Percentiles rank a stretch among this genome's conserved stretches.
Evolutionary conservation across 2,329 filamentous ascomycete genomes (phyloP).

Genomic region (Bisporella sp.): DNA sequence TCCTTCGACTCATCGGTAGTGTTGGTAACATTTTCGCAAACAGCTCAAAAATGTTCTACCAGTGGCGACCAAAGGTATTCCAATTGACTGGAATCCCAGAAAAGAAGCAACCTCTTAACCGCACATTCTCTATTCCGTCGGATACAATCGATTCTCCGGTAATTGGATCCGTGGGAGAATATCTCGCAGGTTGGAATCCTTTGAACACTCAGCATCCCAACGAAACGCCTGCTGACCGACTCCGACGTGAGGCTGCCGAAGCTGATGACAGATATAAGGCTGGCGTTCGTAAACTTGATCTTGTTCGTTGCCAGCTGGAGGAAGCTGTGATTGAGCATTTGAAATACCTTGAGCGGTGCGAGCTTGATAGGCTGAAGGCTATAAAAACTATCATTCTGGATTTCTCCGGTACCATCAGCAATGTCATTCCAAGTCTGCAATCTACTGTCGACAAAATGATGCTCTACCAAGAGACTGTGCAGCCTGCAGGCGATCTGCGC

Average conservation of each 20-base stretch:
- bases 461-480: constrained; percentile 98
- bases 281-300: constrained; percentile 77
- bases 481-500: constrained; percentile 80
- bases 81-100: constrained; percentile 81
- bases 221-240: constrained; percentile 79
- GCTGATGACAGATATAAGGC: constrained; percentile 91
- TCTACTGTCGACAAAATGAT: constrained; percentile 98
- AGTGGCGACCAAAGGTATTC: constrained; percentile 92
- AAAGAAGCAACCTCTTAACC: constrained; percentile 67
- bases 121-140: constrained; percentile 67
- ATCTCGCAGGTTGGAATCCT: constrained; percentile 87
- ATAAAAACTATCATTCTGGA: constrained; percentile 98
- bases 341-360: constrained; percentile 94
- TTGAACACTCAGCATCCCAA: constrained; percentile 87
- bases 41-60: constrained; percentile 94
- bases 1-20: constrained; percentile 85
- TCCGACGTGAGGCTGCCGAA: constrained; percentile 83
- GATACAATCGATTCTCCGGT: constrained; percentile 67
- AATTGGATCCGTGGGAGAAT: constrained; percentile 78
- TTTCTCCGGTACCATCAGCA: constrained; percentile 95
- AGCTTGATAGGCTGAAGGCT: constrained; percentile 90
- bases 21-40: constrained; percentile 95
- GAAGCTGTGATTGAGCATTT: constrained; percentile 90
- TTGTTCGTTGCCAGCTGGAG: constrained; percentile 88
- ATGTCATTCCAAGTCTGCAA: constrained; percentile 93